Base-by-base conservation (phyloP, 768 basidiomycete genomes). In the Lactarius hatsudake region DNA sequence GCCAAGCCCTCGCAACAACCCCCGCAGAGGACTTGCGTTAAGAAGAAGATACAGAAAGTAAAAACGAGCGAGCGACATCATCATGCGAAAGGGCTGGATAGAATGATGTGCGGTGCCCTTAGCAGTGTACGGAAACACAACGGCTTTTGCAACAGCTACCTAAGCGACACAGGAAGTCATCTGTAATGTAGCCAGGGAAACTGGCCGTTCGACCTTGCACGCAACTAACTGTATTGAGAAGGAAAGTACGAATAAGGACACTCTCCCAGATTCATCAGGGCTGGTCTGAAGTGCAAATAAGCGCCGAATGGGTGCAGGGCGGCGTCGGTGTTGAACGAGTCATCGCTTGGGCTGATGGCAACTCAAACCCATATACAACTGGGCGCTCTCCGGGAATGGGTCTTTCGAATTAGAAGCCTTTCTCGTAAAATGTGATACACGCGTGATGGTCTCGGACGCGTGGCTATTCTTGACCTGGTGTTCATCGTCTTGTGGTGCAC, bases 1-100 rank as follows among this genome's bases (percentile, higher is more conserved):
- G 36, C 36, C 36, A 36, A 36, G 36, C 36, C 36, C 36, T 38
- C 12, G 12, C 12, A 38, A 13, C 36, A 38, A 38, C 36, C 23
- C 12, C 23, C 26, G 26, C 26, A 28, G n/a, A 23, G 23, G 23
- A 51, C n/a, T 26, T 51, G 48, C 10, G 10, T 51, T 10, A 51
- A 51, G 48, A 20, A 12, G 10, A 13, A 23, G 20, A 23, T 5
- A 51, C 88, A 83, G n/a, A 76, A 18, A n/a, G 23, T 53, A 53
- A 26, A 28, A 53, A 53, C 26, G 5, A 2, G 13, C 42, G 17
- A 26, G 12, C 26, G 51, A 28, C 26, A 28, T 28, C 26, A 28
- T n/a, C 48, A 12, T 13, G 10, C 12, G 12, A 53, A 34, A 48
- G 45, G 10, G 10, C 10, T 5, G 48, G n/a, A 26, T 10, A 12